A percentile compares a stretch with the other conserved stretches of the same genome.
These are phyloP conservation scores for Globisporangium paroecandrum DNA, from an alignment of 352 stramenopile species.

Conservation along the genomic window DNA sequence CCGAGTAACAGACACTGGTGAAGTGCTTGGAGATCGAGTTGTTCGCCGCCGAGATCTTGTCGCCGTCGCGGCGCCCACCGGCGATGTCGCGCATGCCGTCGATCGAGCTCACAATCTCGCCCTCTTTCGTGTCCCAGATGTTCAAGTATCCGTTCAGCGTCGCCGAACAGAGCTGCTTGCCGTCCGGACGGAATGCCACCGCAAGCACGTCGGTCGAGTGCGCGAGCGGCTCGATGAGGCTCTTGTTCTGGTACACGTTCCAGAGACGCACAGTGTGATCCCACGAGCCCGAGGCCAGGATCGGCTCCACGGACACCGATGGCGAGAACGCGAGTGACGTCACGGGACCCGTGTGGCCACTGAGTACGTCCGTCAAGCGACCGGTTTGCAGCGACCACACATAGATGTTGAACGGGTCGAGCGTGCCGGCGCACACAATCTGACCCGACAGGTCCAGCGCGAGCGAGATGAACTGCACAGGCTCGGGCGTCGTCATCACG, in stretches of 20 bases:
- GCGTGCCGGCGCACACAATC: slow-evolving; percentile 92
- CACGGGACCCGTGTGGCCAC: slow-evolving; percentile 96
- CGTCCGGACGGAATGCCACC: slow-evolving; percentile 95
- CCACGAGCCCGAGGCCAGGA: slow-evolving; percentile 97
- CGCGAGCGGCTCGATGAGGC: slow-evolving; percentile 93
- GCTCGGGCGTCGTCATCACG: slow-evolving; percentile 95
- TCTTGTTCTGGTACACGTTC: slow-evolving; percentile 98
- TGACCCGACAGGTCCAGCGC: slow-evolving; percentile 97
- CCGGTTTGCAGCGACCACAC: slow-evolving; percentile 97
- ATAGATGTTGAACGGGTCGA: slow-evolving; percentile 98
- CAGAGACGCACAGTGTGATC: slow-evolving; percentile 98
- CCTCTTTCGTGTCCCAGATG: slow-evolving; percentile 97
- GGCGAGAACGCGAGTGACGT: slow-evolving; percentile 92
- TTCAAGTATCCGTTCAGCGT: slow-evolving; percentile 96
- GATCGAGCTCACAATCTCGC: slow-evolving; percentile 94
- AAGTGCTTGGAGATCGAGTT: slow-evolving; percentile 97
- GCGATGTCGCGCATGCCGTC: slow-evolving; percentile 96
- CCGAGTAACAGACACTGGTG: slow-evolving; percentile 98
- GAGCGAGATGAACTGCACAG: slow-evolving; percentile 97
- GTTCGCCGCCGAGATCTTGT: slow-evolving; percentile 84
- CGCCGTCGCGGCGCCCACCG: slow-evolving; percentile 84
- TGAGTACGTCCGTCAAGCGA: slow-evolving; percentile 97
- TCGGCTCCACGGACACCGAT: slow-evolving; percentile 67
- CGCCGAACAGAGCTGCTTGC: slow-evolving; percentile 94
- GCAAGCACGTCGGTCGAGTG: slow-evolving; percentile 96